Evolutionary conservation across 2,329 filamentous ascomycete genomes (phyloP), one percentile per base, ranked within the genome.

Genomic region (Herpotrichia juniperi): DNA sequence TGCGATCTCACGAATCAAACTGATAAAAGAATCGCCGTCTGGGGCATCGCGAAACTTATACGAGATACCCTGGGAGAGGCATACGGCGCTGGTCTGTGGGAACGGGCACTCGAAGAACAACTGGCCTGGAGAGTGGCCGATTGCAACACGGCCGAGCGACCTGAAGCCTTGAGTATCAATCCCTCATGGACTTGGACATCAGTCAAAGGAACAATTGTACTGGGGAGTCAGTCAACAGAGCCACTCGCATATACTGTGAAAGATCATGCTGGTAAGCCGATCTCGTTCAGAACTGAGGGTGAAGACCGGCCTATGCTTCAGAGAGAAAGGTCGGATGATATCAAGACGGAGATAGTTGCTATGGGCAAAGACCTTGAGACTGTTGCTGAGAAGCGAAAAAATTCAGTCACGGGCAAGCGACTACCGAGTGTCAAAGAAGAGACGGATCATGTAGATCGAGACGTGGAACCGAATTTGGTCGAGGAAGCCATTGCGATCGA

Each of bases 1-100:
- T 58, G 59, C 21, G 40, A 60, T 10, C 53, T 68, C 10, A 66
- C 61, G 0, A 57, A 56, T 2, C 59, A 57, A 26, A 40, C 14
- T 0, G 64, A 68, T 31, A 67, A 67, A 37, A 37, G 46, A 0
- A 22, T 62, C 0, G 65, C 65, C 5, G 53, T 67, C 14, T 68
- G 60, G 64, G 56, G 64, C 34, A 52, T 67, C n/a, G 62, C 62
- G 6, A 59, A 55, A 47, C 51, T 55, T 5, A 42, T 59, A 10
- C 35, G 54, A 5, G 57, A 59, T 16, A 42, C 17, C 8, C 26
- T 53, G 8, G 37, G 31, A 2, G 44, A 56, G 26, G n/a, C 16
- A 16, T 59, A 54, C 14, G 50, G 16, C 2, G 42, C 21, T 8
- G 56, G 56, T 2, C 12, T 59, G 22, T 58, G 56, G 56, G 37